These are phyloP conservation scores for Dioscorea alata DNA, from an alignment of 106 monocot genomes.

Conservation along the genomic window DNA sequence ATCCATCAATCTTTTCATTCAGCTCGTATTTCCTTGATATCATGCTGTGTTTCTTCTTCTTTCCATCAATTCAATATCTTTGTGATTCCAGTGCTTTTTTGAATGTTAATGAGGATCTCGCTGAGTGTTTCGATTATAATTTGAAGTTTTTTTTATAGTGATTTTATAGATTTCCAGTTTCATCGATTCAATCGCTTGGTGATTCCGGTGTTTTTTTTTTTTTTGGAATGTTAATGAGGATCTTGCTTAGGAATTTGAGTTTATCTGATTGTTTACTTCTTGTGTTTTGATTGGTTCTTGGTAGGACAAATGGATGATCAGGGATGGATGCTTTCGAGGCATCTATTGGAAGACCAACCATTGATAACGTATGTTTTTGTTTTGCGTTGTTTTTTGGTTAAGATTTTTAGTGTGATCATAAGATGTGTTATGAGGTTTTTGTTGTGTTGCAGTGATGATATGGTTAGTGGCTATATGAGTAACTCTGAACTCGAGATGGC, in stretches of 20 bases:
- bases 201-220: not conserved
- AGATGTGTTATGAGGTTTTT: not conserved
- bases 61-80: not conserved
- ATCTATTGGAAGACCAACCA: conserved; percentile 20
- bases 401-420: not conserved
- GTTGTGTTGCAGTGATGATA: conserved; percentile 27
- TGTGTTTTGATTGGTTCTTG: not conserved
- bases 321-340: not conserved
- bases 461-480: conserved; percentile 67
- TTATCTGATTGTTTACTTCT: not conserved
- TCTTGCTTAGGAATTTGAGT: not conserved
- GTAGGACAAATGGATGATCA: conserved; percentile 2
- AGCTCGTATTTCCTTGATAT: no score
- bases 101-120: not conserved
- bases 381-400: not conserved
- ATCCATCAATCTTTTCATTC: not conserved
- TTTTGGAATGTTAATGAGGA: not conserved
- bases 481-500: conserved; percentile 69
- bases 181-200: not conserved
- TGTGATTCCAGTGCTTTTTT: not conserved
- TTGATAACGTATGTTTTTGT: conserved; percentile 24
- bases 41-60: not conserved
- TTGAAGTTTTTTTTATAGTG: not conserved
- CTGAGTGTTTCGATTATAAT: not conserved
- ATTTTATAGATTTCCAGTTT: not conserved